Conservation (phyloP, 148 eudicot species). For the Oxyria digyna region DNA sequence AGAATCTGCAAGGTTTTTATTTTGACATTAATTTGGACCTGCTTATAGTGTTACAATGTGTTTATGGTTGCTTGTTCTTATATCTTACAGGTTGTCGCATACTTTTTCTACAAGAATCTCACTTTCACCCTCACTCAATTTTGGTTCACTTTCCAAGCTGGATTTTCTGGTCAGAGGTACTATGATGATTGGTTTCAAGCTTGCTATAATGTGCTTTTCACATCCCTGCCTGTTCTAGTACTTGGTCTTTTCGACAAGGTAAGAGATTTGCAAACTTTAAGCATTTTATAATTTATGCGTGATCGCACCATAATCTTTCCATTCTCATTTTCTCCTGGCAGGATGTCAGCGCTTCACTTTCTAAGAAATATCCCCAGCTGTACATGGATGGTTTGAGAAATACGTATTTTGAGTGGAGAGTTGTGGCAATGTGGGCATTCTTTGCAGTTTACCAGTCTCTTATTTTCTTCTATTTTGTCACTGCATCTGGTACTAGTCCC, state of each 20-base stretch:
- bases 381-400: slow-evolving; percentile 84
- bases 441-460: slow-evolving; percentile 79
- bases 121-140: slow-evolving; percentile 88
- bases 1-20: slow-evolving; percentile 79
- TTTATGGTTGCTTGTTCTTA: not conserved
- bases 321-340: slow-evolving; percentile 14
- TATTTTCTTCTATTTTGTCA: slow-evolving; percentile 57
- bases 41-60: too few relatives aligned
- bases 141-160: slow-evolving; percentile 93
- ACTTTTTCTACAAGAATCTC: slow-evolving; percentile 94
- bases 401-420: slow-evolving; percentile 69
- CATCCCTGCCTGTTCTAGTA: slow-evolving; percentile 80
- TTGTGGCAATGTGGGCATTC: slow-evolving; percentile 62
- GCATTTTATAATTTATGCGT: not conserved
- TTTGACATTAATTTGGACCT: too few relatives aligned
- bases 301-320: not conserved
- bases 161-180: slow-evolving; percentile 95
- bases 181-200: slow-evolving; percentile 99
- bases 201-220: slow-evolving; percentile 81
- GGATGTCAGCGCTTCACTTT: slow-evolving; percentile 91
- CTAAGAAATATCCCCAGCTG: slow-evolving; percentile 81
- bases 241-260: slow-evolving; percentile 97
- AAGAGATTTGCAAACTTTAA: not conserved
- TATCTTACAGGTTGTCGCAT: slow-evolving; percentile 80
- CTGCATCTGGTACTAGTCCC: slow-evolving; percentile 42